Evolutionary conservation across 164 flowering plant genomes (phyloP), one percentile per base, ranked within the genome.

Genomic region (Vitis rotundifolia): DNA sequence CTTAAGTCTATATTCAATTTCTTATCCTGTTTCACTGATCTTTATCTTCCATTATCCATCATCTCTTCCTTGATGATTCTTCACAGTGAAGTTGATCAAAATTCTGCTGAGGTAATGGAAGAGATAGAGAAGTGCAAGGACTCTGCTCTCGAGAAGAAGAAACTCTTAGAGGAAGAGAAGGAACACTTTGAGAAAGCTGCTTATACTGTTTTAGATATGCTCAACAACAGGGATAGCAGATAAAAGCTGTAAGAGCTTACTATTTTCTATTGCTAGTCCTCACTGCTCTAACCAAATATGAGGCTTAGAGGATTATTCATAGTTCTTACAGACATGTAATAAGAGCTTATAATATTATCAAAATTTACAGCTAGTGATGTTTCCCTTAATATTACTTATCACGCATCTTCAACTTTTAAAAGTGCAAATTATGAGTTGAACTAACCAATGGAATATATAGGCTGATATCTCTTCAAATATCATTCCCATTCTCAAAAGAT

Each of bases 151-250:
- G 90, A 85, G 79, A 82, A 83, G 81, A 94, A 82, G 78, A 84
- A 75, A 71, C 61, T 54, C n/a, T 76, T 94, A 62, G 97, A 85
- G 66, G 90, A 90, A 60, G 92, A 92, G 81, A 94, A 80, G 76
- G 90, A 87, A 51, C 69, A 75, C 57, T 83, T 88, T 57, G 94
- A 90, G 82, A 87, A 85, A 80, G 92, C 94, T 81, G 93, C 94
- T 73, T 88, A 77, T 72, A 68, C 87, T 66, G 88, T 84, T 68
- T 59, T 94, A 18, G 90, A 89, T 72, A 78, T 94, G 88, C 90
- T 94, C 62, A 86, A 80, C 70, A 60, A 76, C 72, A 29, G 73
- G 61, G 73, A 68, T 6, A 52, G 14, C 59, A 71, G 63, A 19
- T 82, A 63, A 74, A 58, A 67, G 26, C 58, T 47, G 73, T 80